Base-by-base conservation (phyloP, 257 asterid genomes). In the Fraxinus quadrangulata region DNA sequence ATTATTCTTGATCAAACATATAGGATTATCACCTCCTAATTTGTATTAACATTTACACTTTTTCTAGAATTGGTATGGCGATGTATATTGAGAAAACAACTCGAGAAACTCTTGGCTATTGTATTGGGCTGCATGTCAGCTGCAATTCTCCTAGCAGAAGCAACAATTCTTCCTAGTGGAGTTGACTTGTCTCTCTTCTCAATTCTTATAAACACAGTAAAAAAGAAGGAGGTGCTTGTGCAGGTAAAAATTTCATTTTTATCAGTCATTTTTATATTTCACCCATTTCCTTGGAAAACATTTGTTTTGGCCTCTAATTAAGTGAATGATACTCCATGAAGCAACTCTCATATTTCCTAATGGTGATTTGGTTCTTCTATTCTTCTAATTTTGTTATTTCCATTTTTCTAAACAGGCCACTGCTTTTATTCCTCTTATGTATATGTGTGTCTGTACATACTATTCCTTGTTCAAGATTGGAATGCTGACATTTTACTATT, bases 381-480 rank as follows among this genome's bases (percentile, higher is more conserved):
- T 71, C 11, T 36, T 45, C 45, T 71, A 49, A 14, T 36, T 76
- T 72, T 37, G 47, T 40, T 70, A 70, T 26, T 70, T 81, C 73
- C 77, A 72, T 51, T 56, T 82, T 66, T 47, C 19, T 71, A 77
- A 34, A 40, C 94, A 94, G 97, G 92, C 86, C 16, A 77, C 84
- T 79, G 92, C 93, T 68, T 89, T 89, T 79, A 78, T 94, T 82
- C 98, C 98, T 73, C 84, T 93, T 40, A 79, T 92, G 87, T 94
- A 90, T 88, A 94, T 92, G 98, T 92, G 98, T 70, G 33, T 94
- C 31, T 94, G 98, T 89, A 94, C 98, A 68, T 94, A 94, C 83
- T 92, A 88, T 75, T 88, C 98, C 77, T 77, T 92, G 79, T 88
- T 94, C 89, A 89, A 92, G 83, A 85, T 90, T 14, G 98, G 97